A percentile compares a stretch with the other conserved stretches of the same genome.
phyloP scores from a whole-genome alignment of 768 basidiomycete genomes.

The Rhizopogon rudus region DNA sequence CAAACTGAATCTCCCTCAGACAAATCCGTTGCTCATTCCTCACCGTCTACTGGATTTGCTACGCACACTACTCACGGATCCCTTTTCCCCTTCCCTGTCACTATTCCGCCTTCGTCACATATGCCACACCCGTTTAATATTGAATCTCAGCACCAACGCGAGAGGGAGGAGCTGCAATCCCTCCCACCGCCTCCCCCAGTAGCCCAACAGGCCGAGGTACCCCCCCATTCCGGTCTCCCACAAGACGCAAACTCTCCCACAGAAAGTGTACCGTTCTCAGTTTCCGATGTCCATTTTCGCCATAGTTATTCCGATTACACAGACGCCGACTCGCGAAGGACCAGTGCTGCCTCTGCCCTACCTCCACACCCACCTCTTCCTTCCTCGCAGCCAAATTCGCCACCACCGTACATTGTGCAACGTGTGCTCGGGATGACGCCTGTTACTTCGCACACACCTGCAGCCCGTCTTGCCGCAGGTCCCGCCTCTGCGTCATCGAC shows the following conservation, averaged over 20 bases:
- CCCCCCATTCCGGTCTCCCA: constrained; percentile 22
- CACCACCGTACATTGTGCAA: constrained; percentile 26
- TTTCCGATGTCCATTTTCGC: constrained; percentile 49
- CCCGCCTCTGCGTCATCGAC: background rate
- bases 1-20: constrained; percentile 16
- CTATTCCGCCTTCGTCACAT: constrained; percentile 39
- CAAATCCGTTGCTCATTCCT: constrained; percentile 12
- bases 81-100: constrained; percentile 41
- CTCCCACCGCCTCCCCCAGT: constrained; percentile 3
- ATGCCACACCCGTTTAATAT: constrained; percentile 14
- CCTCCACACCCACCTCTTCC: constrained; percentile 41
- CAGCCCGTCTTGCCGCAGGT: background rate
- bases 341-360: constrained; percentile 29
- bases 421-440: constrained; percentile 27
- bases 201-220: constrained; percentile 24
- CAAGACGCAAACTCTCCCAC: constrained; percentile 43
- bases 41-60: constrained; percentile 14
- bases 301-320: constrained; percentile 31
- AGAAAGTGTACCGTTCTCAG: constrained; percentile 51
- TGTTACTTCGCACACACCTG: constrained; percentile 9
- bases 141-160: constrained; percentile 12
- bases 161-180: background rate
- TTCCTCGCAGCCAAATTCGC: constrained; percentile 14
- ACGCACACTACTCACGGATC: constrained; percentile 20
- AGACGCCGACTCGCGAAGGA: constrained; percentile 27